Evolutionary conservation across 495 filamentous ascomycete genomes (phyloP), one percentile per base, ranked within the genome.

Genomic region (Penicillium flavigenum): DNA sequence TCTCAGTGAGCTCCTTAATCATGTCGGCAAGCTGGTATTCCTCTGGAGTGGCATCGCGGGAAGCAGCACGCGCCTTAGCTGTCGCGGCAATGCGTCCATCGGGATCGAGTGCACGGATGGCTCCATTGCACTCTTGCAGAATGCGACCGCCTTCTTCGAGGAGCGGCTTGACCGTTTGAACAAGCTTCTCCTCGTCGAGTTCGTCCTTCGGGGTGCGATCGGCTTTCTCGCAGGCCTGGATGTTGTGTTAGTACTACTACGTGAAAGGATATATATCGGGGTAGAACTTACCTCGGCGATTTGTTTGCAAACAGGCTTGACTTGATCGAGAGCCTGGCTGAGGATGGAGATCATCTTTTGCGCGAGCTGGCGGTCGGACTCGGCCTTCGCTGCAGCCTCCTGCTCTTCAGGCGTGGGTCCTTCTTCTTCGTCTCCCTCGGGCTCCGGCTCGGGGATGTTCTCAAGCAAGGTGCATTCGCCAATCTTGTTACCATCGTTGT

Each of bases 71-170:
- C 65, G 88, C 84, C 77, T 95, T 93, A 38, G 92, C 92, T 41
- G 88, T 87, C n/a, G 88, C 83, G 16, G 88, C 83, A 68, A 96
- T 91, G 61, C 82, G 82, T 39, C 92, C 92, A 63, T 96, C 91
- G 4, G 92, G 92, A 61, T 97, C 92, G 9, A 96, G 85, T 9
- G 88, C 92, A 54, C 91, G 90, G 69, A 97, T 93, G 17, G 88
- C 80, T 58, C 92, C 92, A 70, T 96, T 92, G 75, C 88, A 90
- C 68, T 97, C 92, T 59, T 85, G 83, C 2, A 97, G 83, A 69
- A 94, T 91, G 56, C 82, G 82, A 54, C 83, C 83, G 34, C 84
- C 92, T 68, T 96, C 87, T 65, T 97, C 91, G 64, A 97, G 86
- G 17, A 96, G 75, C 0, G 92, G 92, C 63, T 87, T 89, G 63